A percentile compares a stretch with the other conserved stretches of the same genome.
These are phyloP conservation scores for Rosa lucieae DNA, from an alignment of 306 rosid genomes.

Conservation along the genomic window DNA sequence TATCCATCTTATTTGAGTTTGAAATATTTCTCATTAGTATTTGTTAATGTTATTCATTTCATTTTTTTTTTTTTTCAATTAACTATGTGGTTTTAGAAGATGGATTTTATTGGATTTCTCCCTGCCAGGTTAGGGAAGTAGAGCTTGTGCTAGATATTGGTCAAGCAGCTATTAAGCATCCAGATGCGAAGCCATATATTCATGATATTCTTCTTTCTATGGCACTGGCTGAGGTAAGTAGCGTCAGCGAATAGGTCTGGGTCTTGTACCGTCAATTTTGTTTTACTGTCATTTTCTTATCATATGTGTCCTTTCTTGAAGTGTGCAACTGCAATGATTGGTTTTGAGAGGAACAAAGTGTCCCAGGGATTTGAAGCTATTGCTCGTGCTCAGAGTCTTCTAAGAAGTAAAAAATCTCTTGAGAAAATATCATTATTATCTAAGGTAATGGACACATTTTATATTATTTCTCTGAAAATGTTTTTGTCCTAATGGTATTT, in stretches of 20 bases:
- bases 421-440: conserved; percentile 66
- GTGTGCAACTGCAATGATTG: conserved; percentile 88
- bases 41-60: background rate
- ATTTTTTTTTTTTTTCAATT: background rate
- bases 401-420: conserved; percentile 76
- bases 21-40: background rate
- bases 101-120: conserved; percentile 4
- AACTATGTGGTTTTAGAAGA: conserved; percentile 14
- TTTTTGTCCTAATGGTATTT: background rate
- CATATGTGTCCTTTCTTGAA: conserved; percentile 73
- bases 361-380: conserved; percentile 98
- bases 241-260: conserved; percentile 34
- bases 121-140: conserved; percentile 81
- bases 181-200: conserved; percentile 70
- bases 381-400: conserved; percentile 87
- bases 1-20: background rate
- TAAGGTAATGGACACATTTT: conserved; percentile 41
- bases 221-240: conserved; percentile 91
- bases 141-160: conserved; percentile 76
- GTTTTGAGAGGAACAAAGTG: conserved; percentile 82
- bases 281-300: conserved; percentile 50
- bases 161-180: conserved; percentile 56
- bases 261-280: conserved; percentile 35
- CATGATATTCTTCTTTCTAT: conserved; percentile 87
- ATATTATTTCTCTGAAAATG: background rate